A percentile compares a stretch with the other conserved stretches of the same genome.
Conservation (phyloP, 768 basidiomycete species). For the Lenzites betulinus region DNA sequence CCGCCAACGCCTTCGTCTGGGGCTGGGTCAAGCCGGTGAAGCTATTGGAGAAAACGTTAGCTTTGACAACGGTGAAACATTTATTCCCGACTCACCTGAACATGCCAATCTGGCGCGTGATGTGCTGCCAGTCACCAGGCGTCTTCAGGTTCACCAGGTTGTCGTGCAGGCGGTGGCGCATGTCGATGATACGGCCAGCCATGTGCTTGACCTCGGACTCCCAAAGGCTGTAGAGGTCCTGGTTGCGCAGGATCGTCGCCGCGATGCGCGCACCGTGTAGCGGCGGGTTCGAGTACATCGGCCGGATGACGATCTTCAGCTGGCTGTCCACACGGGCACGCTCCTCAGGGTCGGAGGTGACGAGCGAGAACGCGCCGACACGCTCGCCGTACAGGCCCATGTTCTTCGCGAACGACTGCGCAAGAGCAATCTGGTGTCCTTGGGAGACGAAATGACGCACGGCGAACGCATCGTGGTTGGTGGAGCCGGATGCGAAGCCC, state of each 20-base stretch:
- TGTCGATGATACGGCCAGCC: constrained; percentile 93
- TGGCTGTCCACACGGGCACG: constrained; percentile 90
- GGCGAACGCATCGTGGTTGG: constrained; percentile 89
- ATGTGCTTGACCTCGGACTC: constrained; percentile 91
- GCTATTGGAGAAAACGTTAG: constrained; percentile 32
- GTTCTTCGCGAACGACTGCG: constrained; percentile 98
- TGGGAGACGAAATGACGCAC: constrained; percentile 91
- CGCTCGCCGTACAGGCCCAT: constrained; percentile 99
- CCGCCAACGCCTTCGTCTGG: constrained; percentile 81
- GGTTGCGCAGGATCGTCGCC: constrained; percentile 75
- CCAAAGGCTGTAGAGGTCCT: constrained; percentile 83
- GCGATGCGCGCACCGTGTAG: constrained; percentile 87
- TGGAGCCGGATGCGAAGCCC: constrained; percentile 95
- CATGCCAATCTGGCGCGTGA: constrained; percentile 97
- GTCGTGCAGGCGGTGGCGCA: constrained; percentile 84
- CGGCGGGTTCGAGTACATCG: constrained; percentile 98
- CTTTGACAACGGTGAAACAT: background rate
- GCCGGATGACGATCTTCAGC: constrained; percentile 92
- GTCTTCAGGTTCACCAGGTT: constrained; percentile 80
- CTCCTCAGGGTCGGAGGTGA: constrained; percentile 67
- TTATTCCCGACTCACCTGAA: constrained; percentile 68
- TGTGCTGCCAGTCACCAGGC: constrained; percentile 93
- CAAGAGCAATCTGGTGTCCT: constrained; percentile 87
- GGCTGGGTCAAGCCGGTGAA: constrained; percentile 83
- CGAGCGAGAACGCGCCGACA: constrained; percentile 93